A percentile compares a stretch with the other conserved stretches of the same genome.
Evolutionary conservation across 2,329 filamentous ascomycete genomes (phyloP).

Genomic region (Leptographium galeiforme): DNA sequence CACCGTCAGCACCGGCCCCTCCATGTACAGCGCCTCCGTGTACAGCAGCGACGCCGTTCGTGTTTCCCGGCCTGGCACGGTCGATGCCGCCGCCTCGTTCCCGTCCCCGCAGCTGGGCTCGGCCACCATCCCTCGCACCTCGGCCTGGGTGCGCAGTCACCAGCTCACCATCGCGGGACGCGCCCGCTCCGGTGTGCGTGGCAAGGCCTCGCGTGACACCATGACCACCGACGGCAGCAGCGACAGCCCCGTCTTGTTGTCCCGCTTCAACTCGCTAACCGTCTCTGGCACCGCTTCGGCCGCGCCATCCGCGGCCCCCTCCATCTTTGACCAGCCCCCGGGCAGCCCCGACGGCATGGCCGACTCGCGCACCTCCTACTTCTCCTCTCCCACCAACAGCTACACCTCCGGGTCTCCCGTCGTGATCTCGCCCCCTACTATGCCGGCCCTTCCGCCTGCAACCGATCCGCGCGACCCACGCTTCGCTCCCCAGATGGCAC

Average conservation of each 20-base stretch:
- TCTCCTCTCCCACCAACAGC: constrained; percentile 8
- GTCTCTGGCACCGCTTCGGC: constrained; percentile 5
- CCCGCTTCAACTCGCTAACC: constrained; percentile 11
- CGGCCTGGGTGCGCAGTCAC: constrained; percentile 10
- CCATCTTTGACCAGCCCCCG: constrained; percentile 1
- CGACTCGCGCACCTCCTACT: constrained; percentile 7
- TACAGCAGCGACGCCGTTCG: neutral
- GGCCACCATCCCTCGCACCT: constrained; percentile 8
- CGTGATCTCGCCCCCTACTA: neutral
- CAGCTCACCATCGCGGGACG: neutral
- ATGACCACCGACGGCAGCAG: constrained; percentile 6
- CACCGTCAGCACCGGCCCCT: neutral
- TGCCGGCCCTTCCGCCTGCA: neutral
- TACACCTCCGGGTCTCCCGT: constrained; percentile 6
- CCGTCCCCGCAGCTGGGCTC: neutral
- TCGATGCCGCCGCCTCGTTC: neutral
- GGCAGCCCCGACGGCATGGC: constrained; percentile 6
- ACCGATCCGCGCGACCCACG: neutral
- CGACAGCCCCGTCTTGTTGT: constrained; percentile 5
- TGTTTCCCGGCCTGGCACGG: neutral
- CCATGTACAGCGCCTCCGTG: neutral
- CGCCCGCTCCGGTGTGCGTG: neutral
- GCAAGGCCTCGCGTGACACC: constrained; percentile 6
- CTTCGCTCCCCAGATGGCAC: neutral
- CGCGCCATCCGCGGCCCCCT: neutral